Base-by-base conservation (phyloP, 2,329 filamentous ascomycete genomes). In the Ophiostoma angusticollis region DNA sequence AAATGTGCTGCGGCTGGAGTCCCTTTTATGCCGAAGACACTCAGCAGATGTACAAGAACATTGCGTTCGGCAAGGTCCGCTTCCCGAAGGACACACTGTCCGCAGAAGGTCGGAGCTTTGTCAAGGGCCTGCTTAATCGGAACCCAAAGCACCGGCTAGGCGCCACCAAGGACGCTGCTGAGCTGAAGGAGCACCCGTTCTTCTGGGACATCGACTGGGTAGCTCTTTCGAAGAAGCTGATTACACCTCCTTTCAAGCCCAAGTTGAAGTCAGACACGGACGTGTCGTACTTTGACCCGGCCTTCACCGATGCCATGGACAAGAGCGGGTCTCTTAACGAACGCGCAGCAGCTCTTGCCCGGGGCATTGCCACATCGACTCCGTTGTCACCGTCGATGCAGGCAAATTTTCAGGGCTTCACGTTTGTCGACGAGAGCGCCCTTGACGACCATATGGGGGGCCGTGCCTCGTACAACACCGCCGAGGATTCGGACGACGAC, bases 1-100 rank as follows among this genome's bases (percentile, higher is more conserved):
- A 98, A 60, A 98, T 98, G 91, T 98, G 91, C 65, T 98, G 91
- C 53, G 91, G 91, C 24, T 98, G 91, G 91, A 95, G 86, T 53
- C 91, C 91, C 0, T 98, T 98, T 63, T 98, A 96, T 52, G 91
- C 91, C 41, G 91, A 98, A 55, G 91, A 98, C 55, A 98, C 91
- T 0, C 91, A 98, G 61, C 91, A 98, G 59, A 98, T 98, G 91
- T 98, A 98, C 68, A 98, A 98, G 69, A 98, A 98, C 64, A 98
- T 98, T 57, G 91, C 91, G 0, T 98, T 98, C 55, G 91, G 91
- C 56, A 98, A 98, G 58, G 91, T 98, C 42, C 74, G 91, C 45
- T 98, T 98, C 59, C 91, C 91, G 7, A 76, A 87, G 48, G 91
- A 98, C 58, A 93, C 91, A 1, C 67, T 98, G 23, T 95, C 86